Evolutionary conservation across 345 rosid genomes (phyloP).

Genomic region (Moricandia arvensis): DNA sequence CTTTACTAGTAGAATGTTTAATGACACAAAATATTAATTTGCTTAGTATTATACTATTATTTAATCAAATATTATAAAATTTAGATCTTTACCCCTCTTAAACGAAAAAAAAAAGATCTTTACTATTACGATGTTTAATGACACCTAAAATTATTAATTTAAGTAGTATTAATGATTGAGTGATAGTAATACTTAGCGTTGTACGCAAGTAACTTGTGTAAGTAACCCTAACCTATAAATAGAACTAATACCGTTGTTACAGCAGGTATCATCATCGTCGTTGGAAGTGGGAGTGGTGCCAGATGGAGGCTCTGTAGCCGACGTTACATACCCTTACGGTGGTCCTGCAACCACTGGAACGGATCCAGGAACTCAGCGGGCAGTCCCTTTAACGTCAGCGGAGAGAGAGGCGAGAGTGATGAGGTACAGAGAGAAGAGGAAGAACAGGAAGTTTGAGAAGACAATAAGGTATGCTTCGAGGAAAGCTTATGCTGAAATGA

Average conservation of each 20-base stretch:
- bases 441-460: constrained; percentile 95
- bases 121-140: not conserved
- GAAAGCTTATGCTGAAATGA: constrained; percentile 88
- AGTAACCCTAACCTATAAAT: not conserved
- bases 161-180: constrained; percentile 22
- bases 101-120: no score
- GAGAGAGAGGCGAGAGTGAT: constrained; percentile 92
- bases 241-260: not conserved
- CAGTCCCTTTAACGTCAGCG: constrained; percentile 61
- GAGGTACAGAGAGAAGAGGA: constrained; percentile 98
- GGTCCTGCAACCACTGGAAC: constrained; percentile 34
- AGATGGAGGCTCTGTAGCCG: constrained; percentile 64
- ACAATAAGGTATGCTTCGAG: constrained; percentile 93
- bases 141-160: constrained; percentile 4
- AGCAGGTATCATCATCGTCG: constrained; percentile 86
- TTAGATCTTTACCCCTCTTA: no score
- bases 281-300: constrained; percentile 92
- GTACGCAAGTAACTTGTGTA: not conserved
- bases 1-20: no score
- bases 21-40: no score
- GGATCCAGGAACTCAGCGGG: constrained; percentile 50
- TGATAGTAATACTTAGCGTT: not conserved
- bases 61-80: no score
- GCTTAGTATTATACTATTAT: no score
- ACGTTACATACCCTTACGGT: constrained; percentile 56